Conservation (phyloP, 192 early-diverging fungal genomes). For the Entrophospora sp. region DNA sequence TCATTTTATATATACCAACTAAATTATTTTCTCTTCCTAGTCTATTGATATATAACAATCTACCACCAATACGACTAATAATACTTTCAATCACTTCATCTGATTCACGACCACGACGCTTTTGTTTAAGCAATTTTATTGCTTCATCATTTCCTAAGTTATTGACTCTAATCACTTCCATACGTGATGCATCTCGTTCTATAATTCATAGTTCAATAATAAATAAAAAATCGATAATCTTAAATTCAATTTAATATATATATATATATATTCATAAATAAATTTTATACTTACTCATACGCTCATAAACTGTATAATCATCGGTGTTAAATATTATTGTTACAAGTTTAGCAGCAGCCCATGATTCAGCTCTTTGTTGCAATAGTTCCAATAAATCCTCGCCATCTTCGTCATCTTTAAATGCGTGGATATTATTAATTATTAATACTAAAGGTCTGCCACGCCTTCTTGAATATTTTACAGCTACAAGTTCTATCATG, state of each 20-base stretch:
- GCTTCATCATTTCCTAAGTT: not conserved
- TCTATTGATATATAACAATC: conserved; percentile 9
- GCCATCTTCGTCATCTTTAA: conserved; percentile 19
- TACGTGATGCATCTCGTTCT: conserved; percentile 20
- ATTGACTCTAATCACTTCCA: conserved; percentile 11
- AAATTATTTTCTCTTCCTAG: conserved; percentile 8
- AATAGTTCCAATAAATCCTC: conserved; percentile 14
- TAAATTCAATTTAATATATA: no score
- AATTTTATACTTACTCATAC: conserved; percentile 6
- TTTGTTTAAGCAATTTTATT: not conserved
- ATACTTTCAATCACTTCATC: conserved; percentile 5
- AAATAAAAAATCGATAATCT: no score
- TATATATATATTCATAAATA: no score
- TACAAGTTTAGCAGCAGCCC: conserved; percentile 12
- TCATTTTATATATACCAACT: not conserved
- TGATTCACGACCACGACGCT: not conserved
- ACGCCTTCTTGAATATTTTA: not conserved
- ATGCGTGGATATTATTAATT: conserved; percentile 21
- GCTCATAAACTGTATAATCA: conserved; percentile 18
- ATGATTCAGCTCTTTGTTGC: conserved; percentile 18
- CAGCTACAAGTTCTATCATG: conserved; percentile 12
- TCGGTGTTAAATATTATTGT: conserved; percentile 16
- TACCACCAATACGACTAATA: conserved; percentile 1
- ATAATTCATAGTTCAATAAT: no score
- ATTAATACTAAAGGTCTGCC: conserved; percentile 4